Evolutionary conservation across 2,329 filamentous ascomycete genomes (phyloP).

Genomic region (Lasiodiplodia sp.): DNA sequence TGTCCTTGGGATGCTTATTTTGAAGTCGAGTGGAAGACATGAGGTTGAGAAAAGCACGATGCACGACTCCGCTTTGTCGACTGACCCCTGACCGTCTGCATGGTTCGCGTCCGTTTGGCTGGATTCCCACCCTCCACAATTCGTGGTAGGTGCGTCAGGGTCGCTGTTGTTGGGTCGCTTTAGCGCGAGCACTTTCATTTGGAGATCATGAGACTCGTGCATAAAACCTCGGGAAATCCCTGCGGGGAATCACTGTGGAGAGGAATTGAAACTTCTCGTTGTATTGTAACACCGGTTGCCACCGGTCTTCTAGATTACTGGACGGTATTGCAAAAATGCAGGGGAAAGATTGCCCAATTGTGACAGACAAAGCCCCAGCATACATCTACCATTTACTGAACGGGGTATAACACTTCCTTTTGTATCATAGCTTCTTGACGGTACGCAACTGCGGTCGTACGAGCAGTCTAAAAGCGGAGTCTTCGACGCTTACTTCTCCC

Average conservation of each 20-base stretch:
- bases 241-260: not conserved
- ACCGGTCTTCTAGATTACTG: not conserved
- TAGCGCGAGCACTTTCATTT: slow-evolving; percentile 3
- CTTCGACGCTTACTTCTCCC: slow-evolving; percentile 8
- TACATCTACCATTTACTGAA: not conserved
- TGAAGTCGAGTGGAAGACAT: not conserved
- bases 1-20: not conserved
- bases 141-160: slow-evolving; percentile 5
- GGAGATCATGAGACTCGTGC: slow-evolving; percentile 25
- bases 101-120: slow-evolving; percentile 16
- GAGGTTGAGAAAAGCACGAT: slow-evolving; percentile 10
- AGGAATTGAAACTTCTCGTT: not conserved
- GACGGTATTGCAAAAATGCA: not conserved
- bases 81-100: slow-evolving; percentile 11
- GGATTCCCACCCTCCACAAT: slow-evolving; percentile 24
- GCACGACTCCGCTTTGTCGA: slow-evolving; percentile 16
- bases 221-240: slow-evolving; percentile 7
- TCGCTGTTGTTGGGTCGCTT: not conserved
- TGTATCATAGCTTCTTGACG: slow-evolving; percentile 8
- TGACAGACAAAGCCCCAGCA: not conserved
- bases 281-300: not conserved
- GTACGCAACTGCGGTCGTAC: slow-evolving; percentile 9
- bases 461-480: slow-evolving; percentile 1
- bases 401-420: slow-evolving; percentile 20
- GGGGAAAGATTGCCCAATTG: not conserved